Evolutionary conservation across 140 eudicot species (phyloP), one percentile per base, ranked within the genome.

Genomic region (Ambrosia hybrid): DNA sequence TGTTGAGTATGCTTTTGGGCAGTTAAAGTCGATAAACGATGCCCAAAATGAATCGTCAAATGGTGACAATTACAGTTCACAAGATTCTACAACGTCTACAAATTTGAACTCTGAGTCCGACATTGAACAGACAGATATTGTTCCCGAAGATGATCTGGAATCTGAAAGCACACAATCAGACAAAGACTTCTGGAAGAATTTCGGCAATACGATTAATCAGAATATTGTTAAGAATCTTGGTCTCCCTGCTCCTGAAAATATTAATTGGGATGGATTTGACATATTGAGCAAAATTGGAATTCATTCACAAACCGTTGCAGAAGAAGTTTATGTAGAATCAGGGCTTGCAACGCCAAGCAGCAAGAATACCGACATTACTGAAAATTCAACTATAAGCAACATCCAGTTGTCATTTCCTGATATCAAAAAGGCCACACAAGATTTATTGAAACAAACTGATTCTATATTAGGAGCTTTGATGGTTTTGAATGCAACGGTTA

Each of bases 1-100:
- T 61, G 99, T 94, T 58, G 91, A 90, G 83, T 84, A 85, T 80
- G 96, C 96, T 51, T 94, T 94, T 57, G 89, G 99, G 49, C 96
- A 90, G 78, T 71, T 94, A 34, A 86, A 90, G 83, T 81, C 85
- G 3, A 61, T 90, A 21, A 90, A 90, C 71, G 91, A 88, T 51
- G 69, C 89, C 89, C 46, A 84, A 88, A 76, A 82, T 12, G 59
- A 57, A 72, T 37, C 83, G 48, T 62, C 85, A 12, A 61, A 76
- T 34, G 56, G 11, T 57, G 71, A 72, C 11, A 55, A 70, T 8
- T 3, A 41, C 37, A 60, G 15, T 57, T 48, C 6, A 72, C 76
- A 76, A 69, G 69, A 62, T 56, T 70, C 70, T 67, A 17, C 9
- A 55, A 71, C 53, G 51, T 70, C 70, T 67, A 17, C 9, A 55